Percentiles rank a stretch among this genome's conserved stretches.
Evolutionary conservation across 108 stramenopile species (phyloP).

Genomic region (Conticribra guillardii): DNA sequence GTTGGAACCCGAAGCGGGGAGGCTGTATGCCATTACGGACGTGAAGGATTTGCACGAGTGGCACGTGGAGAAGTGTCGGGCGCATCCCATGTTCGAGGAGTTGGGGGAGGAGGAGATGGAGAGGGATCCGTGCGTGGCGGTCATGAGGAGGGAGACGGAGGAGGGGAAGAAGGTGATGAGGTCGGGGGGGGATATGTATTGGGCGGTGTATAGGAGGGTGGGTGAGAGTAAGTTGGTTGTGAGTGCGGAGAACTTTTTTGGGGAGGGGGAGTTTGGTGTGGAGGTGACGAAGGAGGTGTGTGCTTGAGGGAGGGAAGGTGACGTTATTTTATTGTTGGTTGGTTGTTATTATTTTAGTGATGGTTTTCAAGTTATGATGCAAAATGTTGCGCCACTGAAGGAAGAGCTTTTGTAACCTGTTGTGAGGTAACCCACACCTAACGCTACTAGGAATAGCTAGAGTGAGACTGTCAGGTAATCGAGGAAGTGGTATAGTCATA

Average conservation of each 20-base stretch:
- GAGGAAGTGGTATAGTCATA: too few relatives aligned
- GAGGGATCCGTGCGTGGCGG: constrained; percentile 86
- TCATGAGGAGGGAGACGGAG: constrained; percentile 93
- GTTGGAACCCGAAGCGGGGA: constrained; percentile 66
- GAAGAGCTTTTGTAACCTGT: too few relatives aligned
- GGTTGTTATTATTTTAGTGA: too few relatives aligned
- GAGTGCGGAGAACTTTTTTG: constrained; percentile 35
- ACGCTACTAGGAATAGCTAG: too few relatives aligned
- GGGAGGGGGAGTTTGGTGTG: constrained; percentile 46
- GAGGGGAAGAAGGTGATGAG: constrained; percentile 96
- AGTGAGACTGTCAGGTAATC: too few relatives aligned
- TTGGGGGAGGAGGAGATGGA: constrained; percentile 66
- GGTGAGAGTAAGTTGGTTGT: constrained; percentile 5
- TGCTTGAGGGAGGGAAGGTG: neutral
- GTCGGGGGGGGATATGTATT: constrained; percentile 74
- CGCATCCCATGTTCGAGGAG: constrained; percentile 84
- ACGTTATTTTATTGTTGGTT: too few relatives aligned
- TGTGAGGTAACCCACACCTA: too few relatives aligned
- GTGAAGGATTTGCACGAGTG: constrained; percentile 95
- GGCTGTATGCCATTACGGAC: constrained; percentile 95
- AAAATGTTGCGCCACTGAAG: too few relatives aligned
- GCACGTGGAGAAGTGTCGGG: constrained; percentile 88
- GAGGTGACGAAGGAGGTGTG: constrained; percentile 2
- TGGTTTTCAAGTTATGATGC: too few relatives aligned
- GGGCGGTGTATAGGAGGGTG: constrained; percentile 74